Base-by-base conservation (phyloP, 768 basidiomycete species). In the Porphyrellus cyaneotinctus region DNA sequence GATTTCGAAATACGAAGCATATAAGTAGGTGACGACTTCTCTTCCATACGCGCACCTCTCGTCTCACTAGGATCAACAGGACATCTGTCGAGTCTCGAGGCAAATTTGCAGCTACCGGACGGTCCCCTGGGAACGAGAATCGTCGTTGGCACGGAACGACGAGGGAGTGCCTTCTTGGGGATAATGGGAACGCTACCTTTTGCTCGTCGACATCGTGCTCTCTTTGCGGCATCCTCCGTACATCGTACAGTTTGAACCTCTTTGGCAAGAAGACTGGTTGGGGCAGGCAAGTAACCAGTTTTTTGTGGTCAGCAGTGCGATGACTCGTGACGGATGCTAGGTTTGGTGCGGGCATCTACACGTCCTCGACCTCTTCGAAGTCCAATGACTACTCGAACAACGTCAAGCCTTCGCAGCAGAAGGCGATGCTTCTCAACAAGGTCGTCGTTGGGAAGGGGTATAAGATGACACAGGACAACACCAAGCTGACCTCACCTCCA, bases 311-410 rank as follows among this genome's bases (percentile, higher is more conserved):
- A 6, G 52, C 42, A 17, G 18, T 31, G 42, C 26, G 38, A 44
- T 53, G 45, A 63, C 54, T n/a, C 43, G n/a, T 37, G 15, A 33
- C 6, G 37, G 20, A 26, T 20, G 50, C 18, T 57, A 85, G 84
- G 54, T 86, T 87, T 45, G 85, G 85, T 23, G 78, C 79, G 33
- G 85, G 85, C 23, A 83, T 87, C 37, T 87, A 87, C 62, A 86
- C 85, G 2, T 85, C 84, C 6, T 83, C 83, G n/a, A 87, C 85
- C 2, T 86, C 86, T n/a, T 87, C 85, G 8, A 87, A 87, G 78
- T 84, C 85, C 17, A 82, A 86, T 53, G 85, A 88, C 66, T 88
- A 88, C 62, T 84, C 84, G 12, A 73, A 71, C 47, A 85, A 84
- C 53, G 73, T 77, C 47, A 78, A 76, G 54, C 69, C 75, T 38